These are phyloP conservation scores for Liriodendron chinense DNA, from an alignment of 164 flowering plant genomes.

Conservation along the genomic window DNA sequence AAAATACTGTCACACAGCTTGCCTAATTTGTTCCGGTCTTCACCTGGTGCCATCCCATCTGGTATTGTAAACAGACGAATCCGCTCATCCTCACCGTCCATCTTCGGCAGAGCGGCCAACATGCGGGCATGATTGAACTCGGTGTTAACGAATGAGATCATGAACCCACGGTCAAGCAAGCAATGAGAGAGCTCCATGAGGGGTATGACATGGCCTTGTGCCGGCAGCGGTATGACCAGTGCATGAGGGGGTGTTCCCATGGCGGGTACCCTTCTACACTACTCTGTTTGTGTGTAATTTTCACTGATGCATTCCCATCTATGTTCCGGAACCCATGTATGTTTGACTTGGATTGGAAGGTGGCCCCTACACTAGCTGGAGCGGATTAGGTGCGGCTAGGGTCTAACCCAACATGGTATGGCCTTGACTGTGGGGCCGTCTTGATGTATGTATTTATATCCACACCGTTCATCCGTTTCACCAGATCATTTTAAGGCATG, in stretches of 20 bases:
- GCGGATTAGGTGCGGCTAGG: too few relatives aligned
- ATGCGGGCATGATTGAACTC: constrained; percentile 4
- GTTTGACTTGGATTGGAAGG: too few relatives aligned
- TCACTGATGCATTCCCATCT: too few relatives aligned
- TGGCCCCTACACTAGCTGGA: too few relatives aligned
- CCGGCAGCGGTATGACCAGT: constrained; percentile 20
- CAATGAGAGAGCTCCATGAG: constrained; percentile 26
- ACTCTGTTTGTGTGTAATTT: too few relatives aligned
- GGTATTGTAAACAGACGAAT: constrained; percentile 16
- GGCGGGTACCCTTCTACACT: too few relatives aligned
- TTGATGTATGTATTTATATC: too few relatives aligned
- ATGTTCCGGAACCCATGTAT: too few relatives aligned
- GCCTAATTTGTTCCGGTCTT: constrained; percentile 5
- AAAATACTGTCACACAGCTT: neutral
- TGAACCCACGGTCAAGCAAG: constrained; percentile 25
- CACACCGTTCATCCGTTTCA: too few relatives aligned
- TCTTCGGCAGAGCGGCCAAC: neutral
- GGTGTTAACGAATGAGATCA: constrained; percentile 17
- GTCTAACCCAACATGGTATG: too few relatives aligned
- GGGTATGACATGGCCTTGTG: constrained; percentile 29
- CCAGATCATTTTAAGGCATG: too few relatives aligned
- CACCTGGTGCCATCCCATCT: constrained; percentile 15
- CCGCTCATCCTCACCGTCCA: neutral
- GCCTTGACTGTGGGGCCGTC: too few relatives aligned
- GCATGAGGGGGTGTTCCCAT: constrained; percentile 17